Base-by-base conservation (phyloP, 148 eudicot species). In the Camellia granthamiana region DNA sequence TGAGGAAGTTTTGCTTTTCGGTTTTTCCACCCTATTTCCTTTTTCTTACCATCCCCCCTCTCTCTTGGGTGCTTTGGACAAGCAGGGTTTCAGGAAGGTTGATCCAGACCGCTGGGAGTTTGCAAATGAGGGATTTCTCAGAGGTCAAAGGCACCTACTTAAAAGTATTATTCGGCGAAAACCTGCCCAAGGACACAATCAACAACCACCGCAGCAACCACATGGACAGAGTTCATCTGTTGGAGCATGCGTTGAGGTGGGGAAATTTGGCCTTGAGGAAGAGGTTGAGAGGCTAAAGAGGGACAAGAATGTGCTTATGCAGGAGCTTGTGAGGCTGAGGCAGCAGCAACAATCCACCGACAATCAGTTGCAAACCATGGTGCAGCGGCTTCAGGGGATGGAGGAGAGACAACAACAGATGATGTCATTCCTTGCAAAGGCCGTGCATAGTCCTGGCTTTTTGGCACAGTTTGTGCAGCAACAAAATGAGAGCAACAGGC, bases 91-190 rank as follows among this genome's bases (percentile, higher is more conserved):
- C 77, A 85, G 86, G 84, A 92, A 92, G 84, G 94, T 92, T 64
- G 97, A 92, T 87, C 93, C 93, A 80, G 92, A 92, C 85, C 89
- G 91, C 18, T 92, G 92, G 92, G 93, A 92, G 79, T 92, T 92
- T 75, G 96, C 96, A 60, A 92, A 92, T 73, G 92, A 92, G 85
- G 90, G 90, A 52, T 92, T 92, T 65, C 79, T 92, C 69, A 86
- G 94, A 78, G 94, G 91, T 66, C 97, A 92, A 76, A 92, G 84
- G 77, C 92, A 92, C 66, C 80, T 92, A 23, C 94, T 92, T 54
- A 87, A 80, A 78, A 82, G 58, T 62, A 91, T 92, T 56, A 80
- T 64, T 70, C 84, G 97, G 38, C 83, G 88, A 59, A 91, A 91
- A 79, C 84, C 91, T 66, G 84, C 84, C 58, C 90, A 84, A 69